Evolutionary conservation across 495 filamentous ascomycete genomes (phyloP), one percentile per base, ranked within the genome.

Genomic region (Penicillium coffeae): DNA sequence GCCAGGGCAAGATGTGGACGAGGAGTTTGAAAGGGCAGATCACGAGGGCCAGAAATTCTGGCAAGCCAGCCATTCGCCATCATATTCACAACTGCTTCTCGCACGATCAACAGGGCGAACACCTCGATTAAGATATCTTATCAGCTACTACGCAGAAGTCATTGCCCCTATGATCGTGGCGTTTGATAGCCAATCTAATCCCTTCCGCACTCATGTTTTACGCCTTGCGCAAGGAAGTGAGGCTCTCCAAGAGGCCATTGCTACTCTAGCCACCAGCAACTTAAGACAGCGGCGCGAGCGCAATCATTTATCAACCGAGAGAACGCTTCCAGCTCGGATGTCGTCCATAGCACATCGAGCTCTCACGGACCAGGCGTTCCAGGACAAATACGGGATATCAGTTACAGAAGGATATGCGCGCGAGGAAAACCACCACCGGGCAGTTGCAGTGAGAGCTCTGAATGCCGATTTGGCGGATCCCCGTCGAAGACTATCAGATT

Each of bases 141-240:
- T 80, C 54, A 77, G 75, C 50, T 80, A 80, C 50, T 80, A 93
- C 65, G 84, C 91, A 47, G 92, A 90, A 59, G 85, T 87, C 53
- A 90, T 97, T 66, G 93, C 91, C 51, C 87, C 89, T 0, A 86
- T 88, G 51, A 86, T 96, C 56, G 90, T 96, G 13, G 85, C 90
- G 38, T 93, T 96, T 67, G 92, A 97, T 59, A 83, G 83, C 8
- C 86, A 88, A 8, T 81, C 71, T 12, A 86, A 96, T 59, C 92
- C 92, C 1, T 97, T 90, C 62, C 77, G 92, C 45, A 84, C 84
- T 42, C 85, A 94, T 51, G 83, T 97, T 36, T 75, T 96, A 27
- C 84, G 81, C 16, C 76, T 96, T 33, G 88, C 89, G 14, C 75
- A 84, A 39, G 73, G 79, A 21, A 96, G 88, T 64, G 81, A 84